Base-by-base conservation (phyloP, 345 rosid species). In the Lumnitzera littorea region DNA sequence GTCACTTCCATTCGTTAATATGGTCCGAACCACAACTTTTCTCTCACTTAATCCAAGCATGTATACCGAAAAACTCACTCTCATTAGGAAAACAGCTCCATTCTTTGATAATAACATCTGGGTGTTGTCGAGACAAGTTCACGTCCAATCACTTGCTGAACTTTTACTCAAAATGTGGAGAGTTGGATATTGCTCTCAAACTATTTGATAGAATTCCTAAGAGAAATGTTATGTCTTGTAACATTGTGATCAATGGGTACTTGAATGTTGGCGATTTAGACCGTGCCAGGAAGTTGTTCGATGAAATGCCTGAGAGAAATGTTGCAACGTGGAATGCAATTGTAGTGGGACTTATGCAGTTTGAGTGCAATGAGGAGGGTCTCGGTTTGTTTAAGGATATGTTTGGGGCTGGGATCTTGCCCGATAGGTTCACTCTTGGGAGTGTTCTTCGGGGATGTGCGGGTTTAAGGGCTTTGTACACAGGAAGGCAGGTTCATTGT, bases 401-500 rank as follows among this genome's bases (percentile, higher is more conserved):
- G 96, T 87, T 81, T 58, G 57, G 54, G 57, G 72, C 66, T 15
- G 78, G 76, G 29, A 76, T 84, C 48, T 56, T 64, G 52, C 74
- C 76, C 3, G 84, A 82, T 62, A 91, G 82, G 51, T 91, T 75
- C 62, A 57, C 88, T 3, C 76, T 81, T 48, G 83, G 89, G 17
- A 86, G 96, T 60, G 74, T 76, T 66, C 83, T 91, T 24, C 78
- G 94, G 43, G 89, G 88, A 57, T 91, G 91, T 65, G 77, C 91
- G 0, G 82, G 91, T 56, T 56, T 77, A 41, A 73, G 50, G 63
- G 74, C 79, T 62, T 29, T 78, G 53, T 62, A 69, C 53, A 70
- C 63, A 25, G 98, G 95, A 62, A 57, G 62, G 15, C 96, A 89
- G 66, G 68, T 85, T 62, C 98, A 91, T 73, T 80, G 79, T 67